Evolutionary conservation across 495 filamentous ascomycete species (phyloP), one percentile per base, ranked within the genome.

Genomic region (Bacidia rubella): DNA sequence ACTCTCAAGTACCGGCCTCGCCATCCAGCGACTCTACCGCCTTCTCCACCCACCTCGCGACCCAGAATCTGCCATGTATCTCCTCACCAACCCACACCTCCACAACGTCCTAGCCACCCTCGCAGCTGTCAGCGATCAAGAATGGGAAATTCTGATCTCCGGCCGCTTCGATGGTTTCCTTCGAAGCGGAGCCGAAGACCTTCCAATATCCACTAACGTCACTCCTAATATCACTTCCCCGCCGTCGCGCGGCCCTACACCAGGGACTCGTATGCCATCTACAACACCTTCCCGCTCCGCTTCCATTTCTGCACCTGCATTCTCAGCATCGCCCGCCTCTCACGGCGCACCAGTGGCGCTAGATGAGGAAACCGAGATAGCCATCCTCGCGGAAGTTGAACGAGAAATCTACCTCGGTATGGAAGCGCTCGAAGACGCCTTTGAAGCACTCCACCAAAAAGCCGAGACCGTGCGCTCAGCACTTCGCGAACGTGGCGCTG

Each of bases 151-250:
- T 40, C 77, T 99, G 26, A 86, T 83, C 24, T 96, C 90, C 0
- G 93, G 93, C 23, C 87, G 90, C 35, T 97, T 99, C 61, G 92
- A 98, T 63, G 90, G 90, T 3, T 97, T 98, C 69, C 77, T 98
- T 19, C 92, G 90, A 78, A 90, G 86, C 41, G 90, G 90, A n/a
- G 86, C 85, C 27, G 89, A 95, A 58, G 76, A 77, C 52, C 57
- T 70, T 12, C 60, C 74, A 41, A 54, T 62, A 20, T 61, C 60
- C 1, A 62, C 57, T 24, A 40, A 3, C 2, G 41, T 47, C 17
- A 62, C 47, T 26, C 15, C 38, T 19, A 49, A n/a, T 29, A 52
- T 57, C 35, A 68, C 71, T 24, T 68, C 67, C n/a, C 67, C 71
- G 26, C 57, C 63, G 51, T 82, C 80, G 17, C 72, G 77, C 11